Evolutionary conservation across 2,329 filamentous ascomycete genomes (phyloP), one percentile per base, ranked within the genome.

Genomic region (Fusarium sp.): DNA sequence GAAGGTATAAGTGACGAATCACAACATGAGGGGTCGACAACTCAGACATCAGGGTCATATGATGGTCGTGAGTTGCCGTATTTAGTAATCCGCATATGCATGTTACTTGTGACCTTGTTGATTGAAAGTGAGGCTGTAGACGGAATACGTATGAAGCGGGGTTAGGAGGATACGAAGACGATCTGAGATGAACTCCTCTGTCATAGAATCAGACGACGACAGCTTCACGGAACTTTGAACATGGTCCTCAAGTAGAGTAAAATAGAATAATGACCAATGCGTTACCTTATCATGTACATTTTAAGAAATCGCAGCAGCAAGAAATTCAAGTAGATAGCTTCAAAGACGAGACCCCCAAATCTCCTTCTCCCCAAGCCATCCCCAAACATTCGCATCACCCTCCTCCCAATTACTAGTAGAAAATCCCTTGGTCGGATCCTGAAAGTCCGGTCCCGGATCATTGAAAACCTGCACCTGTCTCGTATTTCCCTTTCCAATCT

Each of bases 371-470:
- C 50, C 57, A 25, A 79, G 53, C 73, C 76, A 78, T 2, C 57
- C 27, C 66, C 74, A 76, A 0, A 79, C 72, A 64, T 71, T 73
- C 0, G 72, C 57, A 2, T 76, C 63, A 6, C 78, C 78, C 8
- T 75, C 69, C 2, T 69, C 57, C 2, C 57, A 46, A 8, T 78
- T 77, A 13, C 78, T 78, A 1, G 73, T 75, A 2, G 76, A 55
- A 9, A 79, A 66, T 0, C 78, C 79, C 21, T 72, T 74, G 4
- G 63, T 69, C 1, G 75, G 72, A 2, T 68, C 68, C n/a, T 16
- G 67, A 12, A 56, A 60, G 47, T 78, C 74, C 13, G 82, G 82
- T 2, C 82, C 82, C 0, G 80, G 78, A 25, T 84, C 82, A 27
- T 82, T 80, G 7, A 78, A 76, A 0, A 59, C 46, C 23, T 72